Conservation (phyloP, 2,329 filamentous ascomycete species). For the Fusarium hainanense region DNA sequence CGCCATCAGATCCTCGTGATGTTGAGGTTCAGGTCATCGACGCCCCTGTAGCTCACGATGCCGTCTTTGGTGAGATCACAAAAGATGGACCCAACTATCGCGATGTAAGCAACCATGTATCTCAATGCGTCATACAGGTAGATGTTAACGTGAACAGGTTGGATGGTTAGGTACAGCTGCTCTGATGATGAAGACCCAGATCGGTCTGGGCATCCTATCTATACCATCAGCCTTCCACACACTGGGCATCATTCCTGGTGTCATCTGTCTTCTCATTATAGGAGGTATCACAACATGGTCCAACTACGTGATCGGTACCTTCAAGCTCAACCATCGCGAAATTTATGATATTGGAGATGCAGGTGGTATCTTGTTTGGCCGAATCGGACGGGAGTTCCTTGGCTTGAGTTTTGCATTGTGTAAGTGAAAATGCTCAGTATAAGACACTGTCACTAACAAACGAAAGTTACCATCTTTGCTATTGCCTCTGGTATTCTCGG, state of each 20-base stretch:
- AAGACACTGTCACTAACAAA: not conserved
- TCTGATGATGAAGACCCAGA: slow-evolving; percentile 61
- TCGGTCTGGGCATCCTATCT: slow-evolving; percentile 59
- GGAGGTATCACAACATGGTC: slow-evolving; percentile 61
- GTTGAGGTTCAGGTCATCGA: slow-evolving; percentile 30
- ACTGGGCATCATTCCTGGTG: slow-evolving; percentile 59
- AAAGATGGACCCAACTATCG: slow-evolving; percentile 47
- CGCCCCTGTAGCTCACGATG: slow-evolving; percentile 13
- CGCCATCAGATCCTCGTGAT: not conserved
- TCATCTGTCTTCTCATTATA: slow-evolving; percentile 56
- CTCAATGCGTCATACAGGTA: not conserved
- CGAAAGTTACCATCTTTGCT: slow-evolving; percentile 16
- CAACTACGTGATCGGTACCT: slow-evolving; percentile 60
- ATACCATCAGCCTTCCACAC: slow-evolving; percentile 59
- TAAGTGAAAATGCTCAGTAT: slow-evolving; percentile 20
- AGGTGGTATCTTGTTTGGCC: slow-evolving; percentile 60
- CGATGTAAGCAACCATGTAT: slow-evolving; percentile 29
- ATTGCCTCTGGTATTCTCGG: slow-evolving; percentile 37
- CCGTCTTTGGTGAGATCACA: slow-evolving; percentile 46
- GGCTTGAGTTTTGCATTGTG: slow-evolving; percentile 51
- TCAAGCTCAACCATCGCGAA: slow-evolving; percentile 62
- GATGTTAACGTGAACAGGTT: slow-evolving; percentile 43
- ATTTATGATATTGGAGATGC: slow-evolving; percentile 66
- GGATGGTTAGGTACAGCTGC: slow-evolving; percentile 57
- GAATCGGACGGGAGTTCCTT: slow-evolving; percentile 56